Evolutionary conservation across 345 rosid genomes (phyloP), one percentile per base, ranked within the genome.

Genomic region (Arabidopsis arenosa): DNA sequence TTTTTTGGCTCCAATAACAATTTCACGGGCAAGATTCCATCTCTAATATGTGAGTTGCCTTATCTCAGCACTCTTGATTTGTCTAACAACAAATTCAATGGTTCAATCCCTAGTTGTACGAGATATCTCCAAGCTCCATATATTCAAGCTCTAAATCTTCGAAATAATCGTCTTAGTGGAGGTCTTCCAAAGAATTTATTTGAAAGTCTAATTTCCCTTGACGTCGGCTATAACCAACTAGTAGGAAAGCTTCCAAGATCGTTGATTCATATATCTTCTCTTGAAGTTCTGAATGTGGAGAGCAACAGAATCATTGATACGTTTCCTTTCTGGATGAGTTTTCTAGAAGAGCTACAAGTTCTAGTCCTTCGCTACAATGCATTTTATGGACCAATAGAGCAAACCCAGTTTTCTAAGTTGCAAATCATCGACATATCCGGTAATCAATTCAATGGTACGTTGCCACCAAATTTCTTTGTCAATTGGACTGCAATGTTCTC

Each of bases 331-430:
- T 75, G 76, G 39, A 44, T 86, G 75, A 64, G 63, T 66, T 75
- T 41, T 10, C 4, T 76, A 17, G 53, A 80, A 5, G 21, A n/a
- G 5, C 60, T 86, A 37, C 85, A 78, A 7, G 80, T 83, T 54
- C 83, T 88, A 8, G 80, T 82, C 60, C 9, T 86, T 21, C 85
- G 88, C 10, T 71, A 77, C 4, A 85, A 88, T 43, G 14, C 4
- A 1, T 86, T 88, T 9, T 9, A 75, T 0, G 23, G 21, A 0
- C 4, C 0, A 10, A 1, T 23, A 5, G 33, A n/a, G 2, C 26
- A 43, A 59, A 8, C 35, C 5, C 9, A 1, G 7, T 66, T 86
- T 84, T 43, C 53, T 4, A 57, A 2, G 44, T 4, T 73, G 54
- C 33, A 51, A 48, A 59, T 72, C 57, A 45, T 71, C 14, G 67